Conservation (phyloP, 2,329 filamentous ascomycete genomes). For the Botrytis medusae region DNA sequence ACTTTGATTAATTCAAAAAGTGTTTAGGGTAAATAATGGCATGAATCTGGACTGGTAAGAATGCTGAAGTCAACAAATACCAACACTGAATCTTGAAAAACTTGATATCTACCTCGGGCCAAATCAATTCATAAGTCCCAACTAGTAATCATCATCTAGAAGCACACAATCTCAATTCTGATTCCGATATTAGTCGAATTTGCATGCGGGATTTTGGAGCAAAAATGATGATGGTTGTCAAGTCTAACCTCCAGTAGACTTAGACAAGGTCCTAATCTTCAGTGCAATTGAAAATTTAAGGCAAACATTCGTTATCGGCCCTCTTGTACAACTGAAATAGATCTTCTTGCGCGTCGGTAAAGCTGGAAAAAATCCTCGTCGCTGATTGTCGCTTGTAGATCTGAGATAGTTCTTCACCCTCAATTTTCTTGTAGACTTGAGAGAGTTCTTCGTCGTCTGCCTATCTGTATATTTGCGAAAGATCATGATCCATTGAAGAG, state of each 20-base stretch:
- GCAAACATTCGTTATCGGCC: no score
- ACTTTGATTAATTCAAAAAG: neutral
- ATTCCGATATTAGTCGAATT: neutral
- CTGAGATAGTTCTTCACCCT: neutral
- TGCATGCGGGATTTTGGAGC: neutral
- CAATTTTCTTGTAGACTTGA: neutral
- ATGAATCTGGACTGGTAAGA: neutral
- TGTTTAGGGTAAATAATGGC: neutral
- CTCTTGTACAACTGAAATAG: neutral
- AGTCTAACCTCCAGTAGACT: neutral
- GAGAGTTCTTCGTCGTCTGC: neutral
- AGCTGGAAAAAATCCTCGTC: neutral
- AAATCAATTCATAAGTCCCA: neutral
- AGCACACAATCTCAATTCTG: no score
- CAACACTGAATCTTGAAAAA: neutral
- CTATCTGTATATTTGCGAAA: no score
- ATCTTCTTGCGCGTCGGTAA: neutral
- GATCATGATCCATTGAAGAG: no score
- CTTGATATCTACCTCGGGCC: neutral
- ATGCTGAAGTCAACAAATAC: neutral
- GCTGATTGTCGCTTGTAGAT: neutral
- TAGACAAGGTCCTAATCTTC: no score
- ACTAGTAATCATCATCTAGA: neutral
- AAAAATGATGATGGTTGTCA: neutral
- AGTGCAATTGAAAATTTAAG: no score